Evolutionary conservation across 2,329 filamentous ascomycete genomes (phyloP).

Genomic region (Penicillium sclerotiorum): DNA sequence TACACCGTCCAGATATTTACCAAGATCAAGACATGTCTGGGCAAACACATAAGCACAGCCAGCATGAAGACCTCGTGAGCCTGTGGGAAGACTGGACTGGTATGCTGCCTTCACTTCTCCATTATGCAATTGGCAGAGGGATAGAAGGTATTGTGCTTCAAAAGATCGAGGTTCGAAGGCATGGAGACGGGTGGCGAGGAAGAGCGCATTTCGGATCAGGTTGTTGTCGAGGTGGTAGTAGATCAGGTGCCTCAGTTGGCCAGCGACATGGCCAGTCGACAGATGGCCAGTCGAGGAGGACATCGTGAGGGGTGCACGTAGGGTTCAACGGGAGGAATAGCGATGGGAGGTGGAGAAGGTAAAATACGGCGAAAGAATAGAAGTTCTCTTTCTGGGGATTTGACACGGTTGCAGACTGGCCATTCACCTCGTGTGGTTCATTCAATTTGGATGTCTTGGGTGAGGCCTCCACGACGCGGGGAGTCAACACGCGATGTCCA

Average conservation of each 20-base stretch:
- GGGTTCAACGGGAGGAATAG: slow-evolving; percentile 1
- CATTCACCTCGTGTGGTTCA: slow-evolving; percentile 14
- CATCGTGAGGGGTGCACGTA: slow-evolving; percentile 47
- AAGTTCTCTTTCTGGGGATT: too few species aligned
- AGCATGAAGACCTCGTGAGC: slow-evolving; percentile 71
- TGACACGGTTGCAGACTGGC: too few species aligned
- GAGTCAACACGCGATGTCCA: slow-evolving; percentile 24
- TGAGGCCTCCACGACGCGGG: slow-evolving; percentile 20
- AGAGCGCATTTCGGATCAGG: slow-evolving; percentile 84
- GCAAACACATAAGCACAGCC: slow-evolving; percentile 92
- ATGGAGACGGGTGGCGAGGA: slow-evolving; percentile 83
- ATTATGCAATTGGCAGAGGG: slow-evolving; percentile 80
- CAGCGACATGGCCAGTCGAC: slow-evolving; percentile 56
- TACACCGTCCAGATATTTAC: slow-evolving; percentile 78
- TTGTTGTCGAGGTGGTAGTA: slow-evolving; percentile 86
- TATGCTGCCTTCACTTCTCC: slow-evolving; percentile 84
- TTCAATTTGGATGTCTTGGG: slow-evolving; percentile 14
- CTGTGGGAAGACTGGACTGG: slow-evolving; percentile 74
- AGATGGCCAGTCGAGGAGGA: slow-evolving; percentile 58
- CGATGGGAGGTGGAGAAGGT: slow-evolving; percentile 5
- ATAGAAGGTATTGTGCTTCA: slow-evolving; percentile 80
- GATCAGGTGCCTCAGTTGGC: slow-evolving; percentile 66
- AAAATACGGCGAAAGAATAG: not conserved
- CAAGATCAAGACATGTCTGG: slow-evolving; percentile 80
- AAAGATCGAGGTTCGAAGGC: slow-evolving; percentile 80